Evolutionary conservation across 176 grass and related monocot species (phyloP).

Genomic region (Lolium rigidum): DNA sequence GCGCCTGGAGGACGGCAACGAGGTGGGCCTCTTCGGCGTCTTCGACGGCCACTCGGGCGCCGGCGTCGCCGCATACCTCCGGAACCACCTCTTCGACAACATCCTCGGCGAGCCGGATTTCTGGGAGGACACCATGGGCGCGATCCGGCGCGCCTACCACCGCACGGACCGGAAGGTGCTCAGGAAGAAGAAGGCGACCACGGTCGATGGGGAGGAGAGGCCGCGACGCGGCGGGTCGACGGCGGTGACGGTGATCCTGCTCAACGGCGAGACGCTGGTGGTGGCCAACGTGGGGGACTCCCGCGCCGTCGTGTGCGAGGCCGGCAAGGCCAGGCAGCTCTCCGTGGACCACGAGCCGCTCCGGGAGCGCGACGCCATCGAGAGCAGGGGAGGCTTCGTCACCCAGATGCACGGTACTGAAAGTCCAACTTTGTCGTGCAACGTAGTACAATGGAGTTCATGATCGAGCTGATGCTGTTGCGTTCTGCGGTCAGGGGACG

Average conservation of each 20-base stretch:
- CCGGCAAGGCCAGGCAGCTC: constrained; percentile 48
- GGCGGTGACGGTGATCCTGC: constrained; percentile 49
- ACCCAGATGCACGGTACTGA: constrained; percentile 35
- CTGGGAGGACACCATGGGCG: constrained; percentile 62
- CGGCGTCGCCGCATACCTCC: constrained; percentile 61
- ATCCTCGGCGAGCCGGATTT: constrained; percentile 66
- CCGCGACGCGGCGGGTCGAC: constrained; percentile 39
- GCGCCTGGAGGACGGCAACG: constrained; percentile 51
- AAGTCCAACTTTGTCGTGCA: too few species aligned
- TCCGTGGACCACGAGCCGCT: constrained; percentile 75
- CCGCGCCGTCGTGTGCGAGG: constrained; percentile 51
- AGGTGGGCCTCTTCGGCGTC: constrained; percentile 74
- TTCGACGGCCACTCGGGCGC: constrained; percentile 68
- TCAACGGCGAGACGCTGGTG: constrained; percentile 59
- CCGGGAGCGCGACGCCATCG: constrained; percentile 49
- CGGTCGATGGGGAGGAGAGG: background rate
- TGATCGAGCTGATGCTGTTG: background rate
- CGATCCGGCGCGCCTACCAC: constrained; percentile 62
- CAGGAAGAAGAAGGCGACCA: constrained; percentile 13
- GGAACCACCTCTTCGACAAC: constrained; percentile 66
- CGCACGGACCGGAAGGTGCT: constrained; percentile 59
- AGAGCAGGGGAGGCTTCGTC: constrained; percentile 60
- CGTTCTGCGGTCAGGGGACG: constrained; percentile 39
- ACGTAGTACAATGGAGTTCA: background rate
- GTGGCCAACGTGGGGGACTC: constrained; percentile 73